phyloP scores from a whole-genome alignment of 495 filamentous ascomycete genomes.

The Trichoderma orchidacearum region DNA sequence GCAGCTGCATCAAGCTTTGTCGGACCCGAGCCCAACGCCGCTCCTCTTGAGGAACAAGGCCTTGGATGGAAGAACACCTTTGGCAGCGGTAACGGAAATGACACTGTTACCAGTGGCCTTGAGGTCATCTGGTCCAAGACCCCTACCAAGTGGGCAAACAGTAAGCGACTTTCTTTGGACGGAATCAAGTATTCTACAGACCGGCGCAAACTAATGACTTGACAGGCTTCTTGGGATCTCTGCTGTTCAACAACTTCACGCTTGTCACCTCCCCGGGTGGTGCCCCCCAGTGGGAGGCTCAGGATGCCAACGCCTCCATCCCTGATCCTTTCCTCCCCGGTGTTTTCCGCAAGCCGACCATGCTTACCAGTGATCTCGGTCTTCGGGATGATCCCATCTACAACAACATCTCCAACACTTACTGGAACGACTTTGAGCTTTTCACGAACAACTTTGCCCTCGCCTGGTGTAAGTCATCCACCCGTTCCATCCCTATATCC shows the following conservation, averaged over 20 bases:
- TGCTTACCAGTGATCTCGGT: constrained; percentile 60
- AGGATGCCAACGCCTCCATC: constrained; percentile 46
- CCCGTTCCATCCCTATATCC: too few species aligned
- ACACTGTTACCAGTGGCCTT: constrained; percentile 58
- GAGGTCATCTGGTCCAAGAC: constrained; percentile 64
- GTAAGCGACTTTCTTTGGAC: not conserved
- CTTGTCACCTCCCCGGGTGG: constrained; percentile 57
- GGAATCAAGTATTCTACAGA: too few species aligned
- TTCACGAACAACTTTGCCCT: constrained; percentile 50
- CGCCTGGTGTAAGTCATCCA: constrained; percentile 42
- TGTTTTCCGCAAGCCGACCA: constrained; percentile 51
- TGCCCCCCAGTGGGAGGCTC: constrained; percentile 60
- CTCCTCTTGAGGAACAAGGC: constrained; percentile 46
- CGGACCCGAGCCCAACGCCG: constrained; percentile 47
- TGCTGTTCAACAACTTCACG: constrained; percentile 65
- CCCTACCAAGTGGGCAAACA: constrained; percentile 53
- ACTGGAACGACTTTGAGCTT: constrained; percentile 49
- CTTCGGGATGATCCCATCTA: constrained; percentile 54
- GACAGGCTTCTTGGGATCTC: constrained; percentile 47
- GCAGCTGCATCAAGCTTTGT: constrained; percentile 44
- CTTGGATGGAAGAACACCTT: constrained; percentile 51
- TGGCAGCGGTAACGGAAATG: constrained; percentile 42
- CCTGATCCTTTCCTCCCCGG: constrained; percentile 49
- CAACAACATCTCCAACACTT: constrained; percentile 58
- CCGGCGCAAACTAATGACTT: too few species aligned